A percentile compares a stretch with the other conserved stretches of the same genome.
Evolutionary conservation across 208 protist species (phyloP).

Genomic region (Acanthamoeba royreba): DNA sequence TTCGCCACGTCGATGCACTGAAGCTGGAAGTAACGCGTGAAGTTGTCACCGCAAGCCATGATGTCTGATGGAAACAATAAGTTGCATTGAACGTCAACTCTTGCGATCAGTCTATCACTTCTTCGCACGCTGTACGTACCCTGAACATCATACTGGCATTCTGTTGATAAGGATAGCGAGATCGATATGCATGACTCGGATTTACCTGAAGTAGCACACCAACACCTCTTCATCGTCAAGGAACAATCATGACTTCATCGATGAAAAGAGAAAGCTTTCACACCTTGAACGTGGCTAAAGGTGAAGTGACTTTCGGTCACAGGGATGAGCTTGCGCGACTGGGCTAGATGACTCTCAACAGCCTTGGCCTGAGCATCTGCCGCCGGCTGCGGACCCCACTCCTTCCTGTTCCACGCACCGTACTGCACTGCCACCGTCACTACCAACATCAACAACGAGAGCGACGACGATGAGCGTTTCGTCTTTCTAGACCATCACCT

Average conservation of each 20-base stretch:
- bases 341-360: neutral
- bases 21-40: neutral
- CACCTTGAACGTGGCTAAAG: neutral
- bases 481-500: no score
- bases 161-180: neutral
- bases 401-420: neutral
- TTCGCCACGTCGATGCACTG: neutral
- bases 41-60: neutral
- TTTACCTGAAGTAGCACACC: neutral
- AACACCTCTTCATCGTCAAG: neutral
- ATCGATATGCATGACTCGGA: neutral
- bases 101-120: no score
- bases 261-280: no score
- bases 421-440: no score
- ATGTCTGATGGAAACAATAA: neutral
- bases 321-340: neutral
- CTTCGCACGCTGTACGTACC: no score
- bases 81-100: neutral
- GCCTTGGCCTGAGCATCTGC: neutral
- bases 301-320: neutral
- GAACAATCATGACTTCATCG: neutral
- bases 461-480: neutral
- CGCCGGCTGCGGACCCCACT: neutral
- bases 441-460: no score
- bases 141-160: neutral